phyloP scores from a whole-genome alignment of 495 filamentous ascomycete species.

The Penicillium turbatum region DNA sequence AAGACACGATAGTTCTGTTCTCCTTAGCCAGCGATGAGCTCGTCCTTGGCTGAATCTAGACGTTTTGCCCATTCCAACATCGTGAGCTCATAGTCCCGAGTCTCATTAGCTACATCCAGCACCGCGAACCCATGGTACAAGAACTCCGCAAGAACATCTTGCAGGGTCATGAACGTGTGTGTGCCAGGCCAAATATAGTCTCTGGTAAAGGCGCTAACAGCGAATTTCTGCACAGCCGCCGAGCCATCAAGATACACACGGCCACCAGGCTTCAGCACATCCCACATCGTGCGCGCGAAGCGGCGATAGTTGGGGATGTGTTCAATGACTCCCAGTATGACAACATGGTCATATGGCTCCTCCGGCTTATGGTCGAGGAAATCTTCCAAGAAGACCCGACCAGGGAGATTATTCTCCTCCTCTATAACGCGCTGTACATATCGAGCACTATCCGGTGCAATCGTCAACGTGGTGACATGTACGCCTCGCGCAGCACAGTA shows the following conservation, averaged over 20 bases:
- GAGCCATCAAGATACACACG: slow-evolving; percentile 17
- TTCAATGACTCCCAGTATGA: slow-evolving; percentile 10
- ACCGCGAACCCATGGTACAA: slow-evolving; percentile 15
- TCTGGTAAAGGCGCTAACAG: slow-evolving; percentile 11
- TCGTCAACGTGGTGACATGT: slow-evolving; percentile 13
- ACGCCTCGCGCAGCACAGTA: slow-evolving; percentile 21
- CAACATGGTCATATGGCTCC: slow-evolving; percentile 12
- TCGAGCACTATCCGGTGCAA: slow-evolving; percentile 8
- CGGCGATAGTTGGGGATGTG: slow-evolving; percentile 14
- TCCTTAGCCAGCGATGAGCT: slow-evolving; percentile 15
- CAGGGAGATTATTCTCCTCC: slow-evolving; percentile 1
- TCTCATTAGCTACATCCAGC: slow-evolving; percentile 9
- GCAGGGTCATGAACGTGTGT: slow-evolving; percentile 18
- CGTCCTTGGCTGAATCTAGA: slow-evolving; percentile 8
- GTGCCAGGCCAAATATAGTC: slow-evolving; percentile 18
- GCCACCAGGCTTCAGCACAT: slow-evolving; percentile 13
- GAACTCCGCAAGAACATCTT: slow-evolving; percentile 14
- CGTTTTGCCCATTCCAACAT: slow-evolving; percentile 19
- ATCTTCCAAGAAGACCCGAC: slow-evolving; percentile 11
- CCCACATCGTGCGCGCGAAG: slow-evolving; percentile 8
- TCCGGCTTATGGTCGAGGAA: slow-evolving; percentile 11
- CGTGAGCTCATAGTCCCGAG: slow-evolving; percentile 15
- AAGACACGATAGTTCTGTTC: slow-evolving; percentile 14
- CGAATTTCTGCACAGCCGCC: slow-evolving; percentile 15
- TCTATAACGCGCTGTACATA: slow-evolving; percentile 9